A percentile compares a stretch with the other conserved stretches of the same genome.
Evolutionary conservation across 768 basidiomycete genomes (phyloP).

Genomic region (Suillus lakei): DNA sequence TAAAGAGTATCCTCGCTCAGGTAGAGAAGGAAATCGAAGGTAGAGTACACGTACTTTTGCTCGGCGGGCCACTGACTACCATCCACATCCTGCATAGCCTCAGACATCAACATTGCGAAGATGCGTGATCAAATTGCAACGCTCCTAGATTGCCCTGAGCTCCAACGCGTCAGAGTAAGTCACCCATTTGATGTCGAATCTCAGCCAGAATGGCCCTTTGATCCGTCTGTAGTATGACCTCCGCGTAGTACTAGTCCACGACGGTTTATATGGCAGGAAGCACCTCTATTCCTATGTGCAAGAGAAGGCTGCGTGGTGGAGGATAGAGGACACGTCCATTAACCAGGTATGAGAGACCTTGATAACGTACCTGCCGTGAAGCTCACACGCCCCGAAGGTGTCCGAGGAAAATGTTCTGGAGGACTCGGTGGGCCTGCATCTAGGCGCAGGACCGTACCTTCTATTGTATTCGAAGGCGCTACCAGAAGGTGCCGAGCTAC

Average conservation of each 20-base stretch:
- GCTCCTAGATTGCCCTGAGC: conserved; percentile 65
- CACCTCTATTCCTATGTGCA: conserved; percentile 82
- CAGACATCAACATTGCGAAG: conserved; percentile 51
- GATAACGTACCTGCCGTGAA: not conserved
- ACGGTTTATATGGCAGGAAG: conserved; percentile 76
- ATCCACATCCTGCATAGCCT: conserved; percentile 41
- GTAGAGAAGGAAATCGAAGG: conserved; percentile 62
- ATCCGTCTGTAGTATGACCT: conserved; percentile 71
- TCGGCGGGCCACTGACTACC: conserved; percentile 11
- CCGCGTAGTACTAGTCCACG: conserved; percentile 77
- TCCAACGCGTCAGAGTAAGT: conserved; percentile 63
- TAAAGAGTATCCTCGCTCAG: conserved; percentile 55
- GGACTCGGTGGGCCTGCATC: conserved; percentile 73
- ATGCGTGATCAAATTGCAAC: conserved; percentile 49
- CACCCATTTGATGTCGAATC: not conserved
- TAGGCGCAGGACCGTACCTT: conserved; percentile 78
- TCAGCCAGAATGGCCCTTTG: not conserved
- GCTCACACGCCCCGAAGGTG: conserved; percentile 49
- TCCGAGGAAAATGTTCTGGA: conserved; percentile 70
- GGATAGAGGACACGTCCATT: conserved; percentile 71
- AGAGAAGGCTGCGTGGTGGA: conserved; percentile 74
- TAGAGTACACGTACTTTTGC: conserved; percentile 22
- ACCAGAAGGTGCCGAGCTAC: conserved; percentile 22
- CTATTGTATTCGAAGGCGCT: conserved; percentile 63
- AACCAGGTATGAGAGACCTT: conserved; percentile 51